phyloP scores from a whole-genome alignment of 306 rosid genomes.

The Abrus pulchellus region DNA sequence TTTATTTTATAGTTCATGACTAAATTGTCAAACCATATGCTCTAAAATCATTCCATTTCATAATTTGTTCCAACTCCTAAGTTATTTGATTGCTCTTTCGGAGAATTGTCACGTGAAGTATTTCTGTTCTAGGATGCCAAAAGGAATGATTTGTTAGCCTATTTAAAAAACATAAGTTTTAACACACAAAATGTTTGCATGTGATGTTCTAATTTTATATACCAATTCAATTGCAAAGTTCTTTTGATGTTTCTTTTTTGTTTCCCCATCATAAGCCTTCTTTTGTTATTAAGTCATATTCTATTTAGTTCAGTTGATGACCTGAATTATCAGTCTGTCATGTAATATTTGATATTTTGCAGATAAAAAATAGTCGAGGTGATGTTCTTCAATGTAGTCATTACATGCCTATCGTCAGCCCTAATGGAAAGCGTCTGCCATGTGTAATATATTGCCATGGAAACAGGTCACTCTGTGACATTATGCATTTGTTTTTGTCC shows the following conservation, averaged over 20 bases:
- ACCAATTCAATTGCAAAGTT: slow-evolving; percentile 20
- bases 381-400: slow-evolving; percentile 92
- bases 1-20: neutral
- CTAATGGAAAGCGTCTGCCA: slow-evolving; percentile 91
- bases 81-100: slow-evolving; percentile 1
- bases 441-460: slow-evolving; percentile 99
- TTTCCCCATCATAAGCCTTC: neutral
- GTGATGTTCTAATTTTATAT: slow-evolving; percentile 2
- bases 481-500: neutral
- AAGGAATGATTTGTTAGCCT: slow-evolving; percentile 1
- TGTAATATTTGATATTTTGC: slow-evolving; percentile 54
- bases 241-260: slow-evolving; percentile 20
- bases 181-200: neutral
- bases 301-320: neutral
- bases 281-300: neutral
- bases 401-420: slow-evolving; percentile 87
- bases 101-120: neutral
- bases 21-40: slow-evolving; percentile 16
- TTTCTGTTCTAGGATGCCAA: neutral
- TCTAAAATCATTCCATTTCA: slow-evolving; percentile 3
- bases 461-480: slow-evolving; percentile 75
- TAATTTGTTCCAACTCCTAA: neutral
- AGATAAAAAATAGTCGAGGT: slow-evolving; percentile 88
- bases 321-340: slow-evolving; percentile 26
- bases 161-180: neutral